Evolutionary conservation across 805 yeast genomes (phyloP).

Genomic region (Jamesozyma gamospora): DNA sequence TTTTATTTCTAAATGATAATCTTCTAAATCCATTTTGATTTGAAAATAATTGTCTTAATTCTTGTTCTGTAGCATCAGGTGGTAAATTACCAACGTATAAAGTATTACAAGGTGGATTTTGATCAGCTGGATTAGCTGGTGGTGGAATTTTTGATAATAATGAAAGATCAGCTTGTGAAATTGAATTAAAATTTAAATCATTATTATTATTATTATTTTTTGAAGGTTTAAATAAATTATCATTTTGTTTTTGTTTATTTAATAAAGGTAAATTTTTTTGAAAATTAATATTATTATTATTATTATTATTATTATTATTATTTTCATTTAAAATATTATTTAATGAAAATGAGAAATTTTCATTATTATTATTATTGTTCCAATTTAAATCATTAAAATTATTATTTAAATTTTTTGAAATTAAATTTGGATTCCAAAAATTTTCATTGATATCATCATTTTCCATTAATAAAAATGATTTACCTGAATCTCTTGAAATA

Average conservation of each 20-base stretch:
- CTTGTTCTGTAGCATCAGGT: constrained; percentile 89
- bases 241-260: neutral
- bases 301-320: neutral
- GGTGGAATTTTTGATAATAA: constrained; percentile 69
- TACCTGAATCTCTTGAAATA: constrained; percentile 29
- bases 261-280: neutral
- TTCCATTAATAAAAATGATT: constrained; percentile 35
- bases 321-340: neutral
- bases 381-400: neutral
- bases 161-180: constrained; percentile 47
- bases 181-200: constrained; percentile 7
- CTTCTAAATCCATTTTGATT: constrained; percentile 87
- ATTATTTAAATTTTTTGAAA: neutral
- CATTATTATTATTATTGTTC: neutral
- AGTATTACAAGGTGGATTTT: constrained; percentile 95
- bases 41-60: constrained; percentile 70
- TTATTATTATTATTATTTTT: neutral
- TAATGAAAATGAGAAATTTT: neutral
- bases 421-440: constrained; percentile 25
- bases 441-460: constrained; percentile 27
- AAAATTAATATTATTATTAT: neutral
- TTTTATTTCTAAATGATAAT: constrained; percentile 75
- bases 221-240: neutral
- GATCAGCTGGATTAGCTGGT: constrained; percentile 95
- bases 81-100: constrained; percentile 91